Conservation (phyloP, 2,329 filamentous ascomycete genomes). For the Didymella keratinophila region DNA sequence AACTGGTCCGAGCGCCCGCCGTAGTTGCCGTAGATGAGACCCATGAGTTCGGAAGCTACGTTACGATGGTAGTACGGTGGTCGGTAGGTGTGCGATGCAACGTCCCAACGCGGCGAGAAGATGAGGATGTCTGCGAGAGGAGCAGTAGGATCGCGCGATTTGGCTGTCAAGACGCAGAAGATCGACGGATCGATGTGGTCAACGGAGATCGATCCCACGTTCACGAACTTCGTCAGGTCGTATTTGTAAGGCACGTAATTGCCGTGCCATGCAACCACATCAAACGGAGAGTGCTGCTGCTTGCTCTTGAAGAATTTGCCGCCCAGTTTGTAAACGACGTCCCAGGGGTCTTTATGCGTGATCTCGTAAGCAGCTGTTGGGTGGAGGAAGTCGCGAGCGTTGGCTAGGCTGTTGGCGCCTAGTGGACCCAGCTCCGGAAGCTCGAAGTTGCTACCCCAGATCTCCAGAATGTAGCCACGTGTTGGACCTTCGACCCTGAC, state of each 20-base stretch:
- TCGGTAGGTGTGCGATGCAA: constrained; percentile 50
- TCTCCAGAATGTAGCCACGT: constrained; percentile 52
- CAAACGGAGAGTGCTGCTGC: constrained; percentile 54
- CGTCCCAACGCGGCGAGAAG: constrained; percentile 52
- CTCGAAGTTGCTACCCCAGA: constrained; percentile 53
- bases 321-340: not conserved
- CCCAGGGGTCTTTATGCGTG: constrained; percentile 32
- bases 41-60: constrained; percentile 49
- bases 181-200: constrained; percentile 52
- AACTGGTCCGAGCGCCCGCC: constrained; percentile 56
- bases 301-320: constrained; percentile 41
- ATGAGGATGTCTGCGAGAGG: constrained; percentile 51
- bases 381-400: constrained; percentile 51
- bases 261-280: constrained; percentile 54
- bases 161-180: constrained; percentile 50
- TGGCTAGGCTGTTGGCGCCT: constrained; percentile 52
- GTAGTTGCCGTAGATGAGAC: constrained; percentile 49
- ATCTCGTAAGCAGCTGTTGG: constrained; percentile 51
- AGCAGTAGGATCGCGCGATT: constrained; percentile 48
- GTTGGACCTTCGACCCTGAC: constrained; percentile 45
- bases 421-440: constrained; percentile 51
- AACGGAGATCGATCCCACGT: constrained; percentile 50
- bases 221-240: constrained; percentile 59
- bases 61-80: constrained; percentile 53
- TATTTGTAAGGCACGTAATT: constrained; percentile 61